These are phyloP conservation scores for Chaetomiaceae sp. DNA, from an alignment of 2,329 filamentous ascomycete genomes.

Conservation along the genomic window DNA sequence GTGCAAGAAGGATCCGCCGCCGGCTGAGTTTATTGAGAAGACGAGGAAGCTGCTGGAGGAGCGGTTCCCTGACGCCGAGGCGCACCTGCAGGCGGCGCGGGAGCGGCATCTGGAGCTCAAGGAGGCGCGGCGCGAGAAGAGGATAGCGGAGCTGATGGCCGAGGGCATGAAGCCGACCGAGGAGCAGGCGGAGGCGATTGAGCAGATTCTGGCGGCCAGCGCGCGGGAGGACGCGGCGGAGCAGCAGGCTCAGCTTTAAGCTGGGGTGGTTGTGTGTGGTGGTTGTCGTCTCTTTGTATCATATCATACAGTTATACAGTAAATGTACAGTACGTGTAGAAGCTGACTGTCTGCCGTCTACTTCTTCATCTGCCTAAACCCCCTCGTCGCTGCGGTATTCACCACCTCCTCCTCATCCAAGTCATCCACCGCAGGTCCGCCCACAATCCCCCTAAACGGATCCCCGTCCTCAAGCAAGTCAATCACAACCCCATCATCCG, in stretches of 20 bases:
- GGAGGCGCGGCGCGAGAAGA: constrained; percentile 42
- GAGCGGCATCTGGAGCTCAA: constrained; percentile 51
- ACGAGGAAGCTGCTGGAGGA: constrained; percentile 41
- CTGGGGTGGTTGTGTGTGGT: not conserved
- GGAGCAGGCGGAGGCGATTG: constrained; percentile 20
- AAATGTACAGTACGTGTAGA: constrained; percentile 13
- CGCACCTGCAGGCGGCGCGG: constrained; percentile 46
- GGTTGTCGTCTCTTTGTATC: constrained; percentile 18
- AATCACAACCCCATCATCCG: constrained; percentile 55
- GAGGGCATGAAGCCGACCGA: constrained; percentile 19
- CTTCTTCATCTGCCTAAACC: constrained; percentile 49
- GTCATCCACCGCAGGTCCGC: constrained; percentile 19
- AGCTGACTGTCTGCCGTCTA: constrained; percentile 14
- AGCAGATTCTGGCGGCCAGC: constrained; percentile 9
- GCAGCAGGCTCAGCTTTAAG: constrained; percentile 1
- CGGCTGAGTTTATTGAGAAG: constrained; percentile 45
- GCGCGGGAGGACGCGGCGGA: constrained; percentile 20
- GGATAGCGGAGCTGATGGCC: constrained; percentile 34
- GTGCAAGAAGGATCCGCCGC: constrained; percentile 70
- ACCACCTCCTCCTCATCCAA: constrained; percentile 19
- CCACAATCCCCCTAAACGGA: constrained; percentile 58
- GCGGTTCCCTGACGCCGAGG: constrained; percentile 44
- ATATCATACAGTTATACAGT: constrained; percentile 17
- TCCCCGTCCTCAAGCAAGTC: constrained; percentile 70
- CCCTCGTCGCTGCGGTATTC: constrained; percentile 33